These are phyloP conservation scores for Aspergillus japonicus DNA, from an alignment of 2,329 filamentous ascomycete species.

Conservation along the genomic window DNA sequence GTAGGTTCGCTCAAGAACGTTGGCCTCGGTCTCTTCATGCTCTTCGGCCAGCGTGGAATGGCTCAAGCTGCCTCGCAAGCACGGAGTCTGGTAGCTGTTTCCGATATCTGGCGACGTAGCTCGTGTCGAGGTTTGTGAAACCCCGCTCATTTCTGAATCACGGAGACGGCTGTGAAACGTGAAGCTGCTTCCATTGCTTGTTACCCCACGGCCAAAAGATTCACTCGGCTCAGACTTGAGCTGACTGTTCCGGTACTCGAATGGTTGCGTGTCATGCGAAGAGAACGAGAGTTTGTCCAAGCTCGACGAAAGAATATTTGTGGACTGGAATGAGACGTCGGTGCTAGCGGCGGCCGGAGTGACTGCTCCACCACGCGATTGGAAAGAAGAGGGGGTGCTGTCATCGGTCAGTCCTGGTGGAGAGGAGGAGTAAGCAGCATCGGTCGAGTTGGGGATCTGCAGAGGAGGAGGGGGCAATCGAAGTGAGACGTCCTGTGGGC, in stretches of 20 bases:
- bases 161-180: slow-evolving; percentile 71
- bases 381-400: slow-evolving; percentile 41
- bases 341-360: slow-evolving; percentile 30
- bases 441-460: slow-evolving; percentile 38
- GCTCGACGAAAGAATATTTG: slow-evolving; percentile 27
- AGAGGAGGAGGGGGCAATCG: slow-evolving; percentile 48
- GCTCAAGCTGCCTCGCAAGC: slow-evolving; percentile 68
- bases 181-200: slow-evolving; percentile 73
- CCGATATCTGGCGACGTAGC: slow-evolving; percentile 79
- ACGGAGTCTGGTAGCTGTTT: slow-evolving; percentile 57
- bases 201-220: slow-evolving; percentile 64
- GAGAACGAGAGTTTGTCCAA: slow-evolving; percentile 30
- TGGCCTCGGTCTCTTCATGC: slow-evolving; percentile 73
- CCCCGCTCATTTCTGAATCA: slow-evolving; percentile 74
- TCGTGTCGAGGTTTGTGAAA: slow-evolving; percentile 80
- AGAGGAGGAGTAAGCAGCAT: slow-evolving; percentile 30
- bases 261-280: slow-evolving; percentile 14
- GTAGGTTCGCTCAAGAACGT: slow-evolving; percentile 86
- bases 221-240: slow-evolving; percentile 33
- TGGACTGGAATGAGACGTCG: slow-evolving; percentile 29
- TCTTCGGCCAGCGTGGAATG: slow-evolving; percentile 68
- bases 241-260: slow-evolving; percentile 28
- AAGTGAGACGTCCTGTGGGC: slow-evolving; percentile 32
- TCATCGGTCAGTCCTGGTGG: slow-evolving; percentile 40
- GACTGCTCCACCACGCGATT: slow-evolving; percentile 42